These are phyloP conservation scores for Diaporthe citriasiana DNA, from an alignment of 2,329 filamentous ascomycete species.

Conservation along the genomic window DNA sequence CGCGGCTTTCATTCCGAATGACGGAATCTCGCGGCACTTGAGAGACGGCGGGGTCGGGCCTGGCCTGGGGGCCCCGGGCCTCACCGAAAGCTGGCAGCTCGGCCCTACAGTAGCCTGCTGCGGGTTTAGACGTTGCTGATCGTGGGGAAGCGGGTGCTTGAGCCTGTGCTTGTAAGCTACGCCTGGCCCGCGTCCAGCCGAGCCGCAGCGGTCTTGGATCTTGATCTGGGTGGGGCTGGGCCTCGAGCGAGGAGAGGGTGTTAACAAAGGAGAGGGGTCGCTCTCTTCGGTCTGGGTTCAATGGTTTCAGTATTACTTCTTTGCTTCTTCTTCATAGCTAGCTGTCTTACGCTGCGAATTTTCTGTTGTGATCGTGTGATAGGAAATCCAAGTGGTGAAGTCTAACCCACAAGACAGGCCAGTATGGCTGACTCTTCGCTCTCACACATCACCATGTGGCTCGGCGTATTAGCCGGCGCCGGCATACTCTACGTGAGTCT, in stretches of 20 bases:
- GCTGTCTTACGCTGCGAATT: not conserved
- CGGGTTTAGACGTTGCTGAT: not conserved
- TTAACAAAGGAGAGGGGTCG: slow-evolving; percentile 34
- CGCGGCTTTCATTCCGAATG: slow-evolving; percentile 20
- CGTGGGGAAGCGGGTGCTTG: not conserved
- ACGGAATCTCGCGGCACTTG: slow-evolving; percentile 28
- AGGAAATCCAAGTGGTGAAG: not conserved
- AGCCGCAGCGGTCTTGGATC: slow-evolving; percentile 26
- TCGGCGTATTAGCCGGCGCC: slow-evolving; percentile 54
- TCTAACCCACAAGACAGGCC: not conserved
- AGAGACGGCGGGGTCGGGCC: no score
- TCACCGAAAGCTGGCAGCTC: not conserved
- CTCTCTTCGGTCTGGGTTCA: not conserved
- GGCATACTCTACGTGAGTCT: slow-evolving; percentile 59
- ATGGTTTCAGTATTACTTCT: not conserved
- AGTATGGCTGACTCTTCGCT: slow-evolving; percentile 47
- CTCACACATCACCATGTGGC: slow-evolving; percentile 57
- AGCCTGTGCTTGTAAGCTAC: not conserved
- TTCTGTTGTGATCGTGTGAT: not conserved
- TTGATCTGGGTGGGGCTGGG: not conserved
- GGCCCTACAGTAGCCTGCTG: not conserved
- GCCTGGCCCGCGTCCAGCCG: slow-evolving; percentile 42
- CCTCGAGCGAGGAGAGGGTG: not conserved
- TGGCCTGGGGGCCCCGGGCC: not conserved
- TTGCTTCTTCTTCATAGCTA: not conserved